These are phyloP conservation scores for Penicillium roqueforti DNA, from an alignment of 495 filamentous ascomycete species.

Conservation along the genomic window DNA sequence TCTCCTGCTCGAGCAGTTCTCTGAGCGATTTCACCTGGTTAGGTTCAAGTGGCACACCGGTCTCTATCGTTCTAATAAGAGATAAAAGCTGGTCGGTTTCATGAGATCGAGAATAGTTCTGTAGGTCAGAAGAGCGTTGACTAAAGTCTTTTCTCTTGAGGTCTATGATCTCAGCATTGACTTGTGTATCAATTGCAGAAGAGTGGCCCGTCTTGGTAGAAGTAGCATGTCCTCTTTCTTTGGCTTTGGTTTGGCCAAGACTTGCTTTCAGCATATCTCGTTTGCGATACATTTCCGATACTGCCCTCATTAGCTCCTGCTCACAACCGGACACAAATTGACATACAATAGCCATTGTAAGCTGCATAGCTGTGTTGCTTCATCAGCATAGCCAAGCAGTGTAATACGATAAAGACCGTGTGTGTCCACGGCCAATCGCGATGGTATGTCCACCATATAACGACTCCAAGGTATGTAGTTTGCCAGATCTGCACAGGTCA, in stretches of 20 bases:
- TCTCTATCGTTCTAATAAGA: conserved; percentile 53
- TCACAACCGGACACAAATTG: neutral
- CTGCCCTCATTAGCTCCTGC: conserved; percentile 18
- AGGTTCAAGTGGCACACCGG: conserved; percentile 50
- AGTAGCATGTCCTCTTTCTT: neutral
- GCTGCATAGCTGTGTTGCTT: conserved; percentile 75
- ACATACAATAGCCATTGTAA: conserved; percentile 62
- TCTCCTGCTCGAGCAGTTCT: conserved; percentile 56
- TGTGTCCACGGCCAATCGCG: conserved; percentile 76
- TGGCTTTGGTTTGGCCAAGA: conserved; percentile 26
- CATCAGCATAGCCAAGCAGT: conserved; percentile 69
- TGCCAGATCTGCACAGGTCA: conserved; percentile 53
- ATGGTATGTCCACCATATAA: conserved; percentile 57
- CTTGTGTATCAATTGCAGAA: neutral
- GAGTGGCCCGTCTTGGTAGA: neutral
- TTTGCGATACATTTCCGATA: conserved; percentile 56
- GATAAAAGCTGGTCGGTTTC: conserved; percentile 44
- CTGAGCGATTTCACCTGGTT: conserved; percentile 58
- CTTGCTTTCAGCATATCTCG: conserved; percentile 40
- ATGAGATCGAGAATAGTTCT: conserved; percentile 4
- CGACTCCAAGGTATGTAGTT: conserved; percentile 51
- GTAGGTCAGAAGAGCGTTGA: conserved; percentile 2
- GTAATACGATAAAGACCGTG: conserved; percentile 66
- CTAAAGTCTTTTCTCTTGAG: conserved; percentile 2
- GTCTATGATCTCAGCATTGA: conserved; percentile 7